Percentiles rank a stretch among this genome's conserved stretches.
Evolutionary conservation across 2,329 filamentous ascomycete species (phyloP).

Genomic region (Tolypocladium album): DNA sequence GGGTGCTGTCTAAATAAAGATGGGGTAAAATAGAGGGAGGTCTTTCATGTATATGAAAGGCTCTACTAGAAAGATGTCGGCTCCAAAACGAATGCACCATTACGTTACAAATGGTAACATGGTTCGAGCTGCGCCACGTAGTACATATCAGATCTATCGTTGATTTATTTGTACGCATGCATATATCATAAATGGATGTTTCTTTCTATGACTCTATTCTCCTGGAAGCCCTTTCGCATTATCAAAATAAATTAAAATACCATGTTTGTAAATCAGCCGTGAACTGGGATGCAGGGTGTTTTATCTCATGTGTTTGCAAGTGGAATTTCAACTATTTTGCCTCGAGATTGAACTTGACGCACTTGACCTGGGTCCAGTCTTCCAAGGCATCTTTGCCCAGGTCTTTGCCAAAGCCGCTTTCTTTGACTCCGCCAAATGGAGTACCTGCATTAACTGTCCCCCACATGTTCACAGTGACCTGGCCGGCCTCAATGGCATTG

Average conservation of each 20-base stretch:
- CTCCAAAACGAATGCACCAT: background rate
- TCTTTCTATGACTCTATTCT: background rate
- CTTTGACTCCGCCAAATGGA: constrained; percentile 23
- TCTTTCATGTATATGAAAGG: background rate
- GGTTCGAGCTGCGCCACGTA: background rate
- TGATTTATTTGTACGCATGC: background rate
- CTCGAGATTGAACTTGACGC: constrained; percentile 9
- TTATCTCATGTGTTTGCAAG: background rate
- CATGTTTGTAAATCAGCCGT: background rate
- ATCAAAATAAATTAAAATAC: background rate
- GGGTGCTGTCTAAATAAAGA: background rate
- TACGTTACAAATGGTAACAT: background rate
- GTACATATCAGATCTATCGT: background rate
- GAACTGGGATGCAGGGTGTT: background rate
- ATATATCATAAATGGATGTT: background rate
- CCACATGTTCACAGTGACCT: constrained; percentile 49
- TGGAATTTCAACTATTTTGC: background rate
- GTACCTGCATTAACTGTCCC: constrained; percentile 14
- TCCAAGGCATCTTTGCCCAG: constrained; percentile 19
- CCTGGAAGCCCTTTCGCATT: background rate
- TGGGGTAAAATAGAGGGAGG: background rate
- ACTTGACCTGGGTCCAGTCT: constrained; percentile 19
- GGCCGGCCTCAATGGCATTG: constrained; percentile 49
- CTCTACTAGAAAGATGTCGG: background rate
- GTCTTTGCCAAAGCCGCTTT: constrained; percentile 20